Conservation (phyloP, 225 moss, liverwort and hornwort genomes). For the Pseudisothecium myosuroides region DNA sequence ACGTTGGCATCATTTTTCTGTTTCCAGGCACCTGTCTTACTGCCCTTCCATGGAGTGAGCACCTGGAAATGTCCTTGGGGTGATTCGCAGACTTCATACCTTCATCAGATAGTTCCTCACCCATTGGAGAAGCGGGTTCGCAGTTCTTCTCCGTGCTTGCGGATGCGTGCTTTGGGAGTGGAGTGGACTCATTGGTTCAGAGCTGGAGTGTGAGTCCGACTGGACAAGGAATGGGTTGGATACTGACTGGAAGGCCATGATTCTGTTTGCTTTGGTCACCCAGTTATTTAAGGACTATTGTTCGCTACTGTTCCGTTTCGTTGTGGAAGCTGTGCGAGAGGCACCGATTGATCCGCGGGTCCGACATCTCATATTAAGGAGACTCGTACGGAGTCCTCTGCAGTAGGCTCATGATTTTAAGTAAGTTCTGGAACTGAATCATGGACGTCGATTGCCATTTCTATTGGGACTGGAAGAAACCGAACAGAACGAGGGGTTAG, state of each 20-base stretch:
- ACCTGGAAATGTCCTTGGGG: not conserved
- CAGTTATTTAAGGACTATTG: not conserved
- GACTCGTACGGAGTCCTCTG: constrained; percentile 1
- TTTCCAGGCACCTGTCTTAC: not conserved
- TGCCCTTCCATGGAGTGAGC: not conserved
- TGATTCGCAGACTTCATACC: not conserved
- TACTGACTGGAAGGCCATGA: not conserved
- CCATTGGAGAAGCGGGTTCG: not conserved
- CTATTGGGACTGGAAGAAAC: not conserved
- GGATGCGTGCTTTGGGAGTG: not conserved
- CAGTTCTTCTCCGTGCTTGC: not conserved
- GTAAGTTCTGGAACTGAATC: not conserved
- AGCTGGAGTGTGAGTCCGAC: not conserved
- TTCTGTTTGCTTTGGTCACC: constrained; percentile 3
- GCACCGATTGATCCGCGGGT: constrained; percentile 8
- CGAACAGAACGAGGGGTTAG: not conserved
- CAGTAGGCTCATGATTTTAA: not conserved
- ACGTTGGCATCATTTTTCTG: not conserved
- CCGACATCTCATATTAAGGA: constrained; percentile 4
- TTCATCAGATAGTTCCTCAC: not conserved
- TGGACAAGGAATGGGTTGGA: not conserved
- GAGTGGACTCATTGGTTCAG: not conserved
- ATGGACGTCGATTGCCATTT: not conserved
- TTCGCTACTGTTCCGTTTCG: constrained; percentile 6
- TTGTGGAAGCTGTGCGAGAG: constrained; percentile 8